phyloP scores from a whole-genome alignment of 768 basidiomycete genomes.

The Pholiota microspora region DNA sequence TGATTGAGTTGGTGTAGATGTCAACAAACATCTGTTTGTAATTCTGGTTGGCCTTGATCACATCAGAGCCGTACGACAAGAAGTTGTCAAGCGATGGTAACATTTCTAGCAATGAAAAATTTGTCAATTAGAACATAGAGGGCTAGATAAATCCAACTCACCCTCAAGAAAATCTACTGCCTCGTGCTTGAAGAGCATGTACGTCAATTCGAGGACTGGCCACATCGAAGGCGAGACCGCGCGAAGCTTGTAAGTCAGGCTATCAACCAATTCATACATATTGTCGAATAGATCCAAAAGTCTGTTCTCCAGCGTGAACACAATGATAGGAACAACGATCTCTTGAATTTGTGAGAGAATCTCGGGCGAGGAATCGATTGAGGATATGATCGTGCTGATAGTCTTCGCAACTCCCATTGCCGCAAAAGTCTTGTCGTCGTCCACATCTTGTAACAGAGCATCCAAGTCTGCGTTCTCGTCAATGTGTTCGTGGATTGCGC shows the following conservation, averaged over 20 bases:
- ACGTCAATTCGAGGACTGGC: conserved; percentile 83
- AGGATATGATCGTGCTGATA: conserved; percentile 72
- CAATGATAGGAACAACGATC: conserved; percentile 74
- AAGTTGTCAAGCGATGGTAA: conserved; percentile 87
- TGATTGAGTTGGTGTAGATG: conserved; percentile 76
- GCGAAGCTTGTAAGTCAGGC: conserved; percentile 77
- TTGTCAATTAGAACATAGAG: not conserved
- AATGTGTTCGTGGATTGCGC: conserved; percentile 52
- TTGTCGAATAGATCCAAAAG: conserved; percentile 83
- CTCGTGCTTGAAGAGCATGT: conserved; percentile 77
- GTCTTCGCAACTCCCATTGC: conserved; percentile 89
- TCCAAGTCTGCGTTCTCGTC: conserved; percentile 57
- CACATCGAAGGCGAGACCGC: conserved; percentile 80
- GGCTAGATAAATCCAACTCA: conserved; percentile 27
- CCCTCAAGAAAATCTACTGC: conserved; percentile 88
- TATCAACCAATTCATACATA: conserved; percentile 84
- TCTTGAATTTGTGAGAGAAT: conserved; percentile 81
- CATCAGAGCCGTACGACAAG: conserved; percentile 76
- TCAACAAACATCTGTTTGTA: conserved; percentile 82
- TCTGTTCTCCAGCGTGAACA: conserved; percentile 74
- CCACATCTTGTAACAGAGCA: conserved; percentile 47
- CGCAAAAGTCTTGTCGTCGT: conserved; percentile 84
- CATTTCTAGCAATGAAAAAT: conserved; percentile 57
- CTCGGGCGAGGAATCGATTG: conserved; percentile 70
- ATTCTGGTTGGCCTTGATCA: conserved; percentile 68